Evolutionary conservation across 2,329 filamentous ascomycete species (phyloP).

Genomic region (Penicillium brevicompactum): DNA sequence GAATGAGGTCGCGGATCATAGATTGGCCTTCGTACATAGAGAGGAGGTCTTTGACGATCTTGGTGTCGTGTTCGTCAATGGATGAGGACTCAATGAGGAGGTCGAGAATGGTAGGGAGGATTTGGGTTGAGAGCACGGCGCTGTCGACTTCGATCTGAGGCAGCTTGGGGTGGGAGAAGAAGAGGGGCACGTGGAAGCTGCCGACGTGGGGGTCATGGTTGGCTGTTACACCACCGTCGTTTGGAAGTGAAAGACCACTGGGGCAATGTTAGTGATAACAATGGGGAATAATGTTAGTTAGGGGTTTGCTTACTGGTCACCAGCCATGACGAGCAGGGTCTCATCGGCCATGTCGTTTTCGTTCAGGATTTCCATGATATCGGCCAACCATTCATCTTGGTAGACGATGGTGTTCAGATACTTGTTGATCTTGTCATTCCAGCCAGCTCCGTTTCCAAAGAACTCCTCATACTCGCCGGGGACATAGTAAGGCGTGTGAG

Average conservation of each 20-base stretch:
- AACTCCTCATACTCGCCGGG: conserved; percentile 25
- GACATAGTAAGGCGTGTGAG: conserved; percentile 30
- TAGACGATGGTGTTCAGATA: conserved; percentile 33
- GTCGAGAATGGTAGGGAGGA: conserved; percentile 52
- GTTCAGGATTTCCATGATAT: conserved; percentile 28
- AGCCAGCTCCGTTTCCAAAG: conserved; percentile 12
- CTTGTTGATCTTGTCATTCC: conserved; percentile 26
- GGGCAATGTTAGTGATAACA: background rate
- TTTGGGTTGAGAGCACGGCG: conserved; percentile 33
- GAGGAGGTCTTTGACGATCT: conserved; percentile 42
- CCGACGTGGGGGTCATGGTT: conserved; percentile 30
- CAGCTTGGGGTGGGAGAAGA: conserved; percentile 29
- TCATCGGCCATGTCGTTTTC: conserved; percentile 32
- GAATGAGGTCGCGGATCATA: conserved; percentile 45
- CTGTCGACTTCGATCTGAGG: conserved; percentile 23
- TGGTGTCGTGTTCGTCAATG: conserved; percentile 35
- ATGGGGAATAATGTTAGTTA: too few relatives aligned
- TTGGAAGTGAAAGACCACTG: conserved; percentile 28
- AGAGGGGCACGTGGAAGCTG: conserved; percentile 30
- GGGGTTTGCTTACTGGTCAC: conserved; percentile 25
- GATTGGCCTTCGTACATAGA: conserved; percentile 53
- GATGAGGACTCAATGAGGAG: conserved; percentile 47
- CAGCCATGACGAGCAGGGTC: conserved; percentile 32
- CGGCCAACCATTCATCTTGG: conserved; percentile 30
- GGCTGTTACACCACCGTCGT: conserved; percentile 29